phyloP scores from a whole-genome alignment of 2,329 filamentous ascomycete species.

The Laburnicola sp. region DNA sequence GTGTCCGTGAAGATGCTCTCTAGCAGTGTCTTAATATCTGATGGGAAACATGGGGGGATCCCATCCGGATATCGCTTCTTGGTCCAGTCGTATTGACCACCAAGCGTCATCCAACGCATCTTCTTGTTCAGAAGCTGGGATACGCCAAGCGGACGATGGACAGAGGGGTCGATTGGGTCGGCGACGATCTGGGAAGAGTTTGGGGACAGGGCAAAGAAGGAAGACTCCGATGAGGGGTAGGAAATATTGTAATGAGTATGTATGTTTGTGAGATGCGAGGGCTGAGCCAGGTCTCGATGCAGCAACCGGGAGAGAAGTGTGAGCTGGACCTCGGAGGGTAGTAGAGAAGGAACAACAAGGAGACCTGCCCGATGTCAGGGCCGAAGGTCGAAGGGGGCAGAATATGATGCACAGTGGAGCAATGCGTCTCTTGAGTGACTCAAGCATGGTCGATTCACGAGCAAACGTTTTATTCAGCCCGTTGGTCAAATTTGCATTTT shows the following conservation, averaged over 20 bases:
- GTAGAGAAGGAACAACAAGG: constrained; percentile 72
- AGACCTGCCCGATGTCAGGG: constrained; percentile 63
- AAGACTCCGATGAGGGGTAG: constrained; percentile 57
- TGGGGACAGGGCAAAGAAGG: constrained; percentile 57
- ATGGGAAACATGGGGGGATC: constrained; percentile 71
- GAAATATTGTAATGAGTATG: constrained; percentile 76
- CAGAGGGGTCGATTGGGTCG: constrained; percentile 66
- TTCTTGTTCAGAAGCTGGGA: constrained; percentile 74
- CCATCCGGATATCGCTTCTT: constrained; percentile 75
- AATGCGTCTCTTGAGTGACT: background rate
- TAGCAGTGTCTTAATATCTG: constrained; percentile 70
- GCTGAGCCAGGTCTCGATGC: constrained; percentile 74
- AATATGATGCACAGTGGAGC: background rate
- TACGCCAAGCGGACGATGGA: constrained; percentile 76
- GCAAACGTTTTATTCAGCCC: no score
- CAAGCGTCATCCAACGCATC: constrained; percentile 90
- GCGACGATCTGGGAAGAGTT: constrained; percentile 28
- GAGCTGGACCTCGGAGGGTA: constrained; percentile 70
- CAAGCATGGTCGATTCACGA: background rate
- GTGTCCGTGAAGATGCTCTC: constrained; percentile 74
- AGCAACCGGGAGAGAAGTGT: constrained; percentile 72
- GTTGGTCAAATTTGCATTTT: background rate
- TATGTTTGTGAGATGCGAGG: constrained; percentile 83
- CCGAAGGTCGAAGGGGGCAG: background rate
- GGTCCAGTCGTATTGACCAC: constrained; percentile 97